Percentiles rank a stretch among this genome's conserved stretches.
Conservation (phyloP, 345 rosid species). For the Odontarrhena argentea region DNA sequence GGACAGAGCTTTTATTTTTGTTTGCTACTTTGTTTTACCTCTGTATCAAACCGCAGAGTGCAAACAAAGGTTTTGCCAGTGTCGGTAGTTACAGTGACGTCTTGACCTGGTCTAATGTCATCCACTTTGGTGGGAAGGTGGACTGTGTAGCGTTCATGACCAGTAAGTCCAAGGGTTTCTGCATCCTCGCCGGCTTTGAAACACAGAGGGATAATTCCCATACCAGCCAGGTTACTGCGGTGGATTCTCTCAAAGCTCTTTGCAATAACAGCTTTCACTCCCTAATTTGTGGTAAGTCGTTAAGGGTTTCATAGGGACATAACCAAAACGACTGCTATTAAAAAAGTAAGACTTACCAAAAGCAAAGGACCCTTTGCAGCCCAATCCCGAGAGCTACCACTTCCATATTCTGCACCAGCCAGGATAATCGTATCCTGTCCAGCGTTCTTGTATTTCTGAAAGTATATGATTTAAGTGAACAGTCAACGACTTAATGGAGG, state of each 20-base stretch:
- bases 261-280: slow-evolving; percentile 67
- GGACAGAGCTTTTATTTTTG: neutral
- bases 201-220: slow-evolving; percentile 66
- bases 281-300: slow-evolving; percentile 39
- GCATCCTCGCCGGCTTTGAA: slow-evolving; percentile 66
- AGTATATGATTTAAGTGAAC: slow-evolving; percentile 11
- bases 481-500: neutral
- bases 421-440: slow-evolving; percentile 71
- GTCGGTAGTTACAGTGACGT: slow-evolving; percentile 65
- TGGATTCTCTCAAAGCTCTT: slow-evolving; percentile 78
- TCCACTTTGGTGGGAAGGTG: slow-evolving; percentile 59
- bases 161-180: slow-evolving; percentile 59
- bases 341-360: slow-evolving; percentile 47
- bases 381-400: slow-evolving; percentile 91
- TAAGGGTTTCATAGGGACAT: slow-evolving; percentile 4
- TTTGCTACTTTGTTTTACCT: slow-evolving; percentile 50
- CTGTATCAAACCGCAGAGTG: slow-evolving; percentile 72
- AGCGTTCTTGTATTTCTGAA: slow-evolving; percentile 65
- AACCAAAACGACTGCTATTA: neutral
- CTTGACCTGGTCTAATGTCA: slow-evolving; percentile 83
- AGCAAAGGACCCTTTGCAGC: slow-evolving; percentile 93
- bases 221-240: slow-evolving; percentile 63
- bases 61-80: slow-evolving; percentile 73
- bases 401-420: slow-evolving; percentile 90
- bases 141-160: slow-evolving; percentile 61